Evolutionary conservation across 768 basidiomycete species (phyloP), one percentile per base, ranked within the genome.

Genomic region (Saitozyma sp.): DNA sequence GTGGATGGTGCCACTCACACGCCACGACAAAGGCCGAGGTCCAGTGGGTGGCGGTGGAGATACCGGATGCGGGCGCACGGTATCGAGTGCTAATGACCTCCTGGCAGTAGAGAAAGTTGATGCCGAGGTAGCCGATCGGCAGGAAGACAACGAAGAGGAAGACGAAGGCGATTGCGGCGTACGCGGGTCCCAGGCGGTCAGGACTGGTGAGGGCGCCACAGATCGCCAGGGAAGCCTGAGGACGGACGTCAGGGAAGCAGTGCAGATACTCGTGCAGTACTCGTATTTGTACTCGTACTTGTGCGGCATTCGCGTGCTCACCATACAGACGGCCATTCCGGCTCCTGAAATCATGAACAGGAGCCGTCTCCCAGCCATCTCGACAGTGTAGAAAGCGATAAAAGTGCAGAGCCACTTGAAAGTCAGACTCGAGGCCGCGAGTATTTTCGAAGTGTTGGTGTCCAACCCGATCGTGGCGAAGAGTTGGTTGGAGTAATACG

Each of bases 351-450:
- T 64, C 52, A 68, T 51, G 14, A 68, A 56, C 8, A 68, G 49
- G 46, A 55, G 64, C 50, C 66, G 52, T 56, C 66, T 41, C 42
- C 66, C 66, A 9, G 60, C 59, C 41, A 37, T 61, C 29, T 68
- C 66, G 60, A 68, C 64, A n/a, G 60, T 64, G 60, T 64, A 68
- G 60, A 68, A 68, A 9, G 66, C 58, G 48, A 68, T 68, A 29
- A 51, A 17, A 41, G 63, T 64, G 45, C 66, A 68, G 40, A 68
- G 49, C 40, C 59, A 54, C 49, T 68, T 68, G 54, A 62, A 68
- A 16, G 66, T 68, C 45, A 68, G 57, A 40, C 60, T 63, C 19
- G 55, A 52, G 7, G 66, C 61, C 13, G 63, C 66, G 8, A 68
- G 59, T 39, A 68, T 59, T 37, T 64, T 68, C 13, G 66, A 55